phyloP scores from a whole-genome alignment of 768 basidiomycete species.

The Mycena maculata region DNA sequence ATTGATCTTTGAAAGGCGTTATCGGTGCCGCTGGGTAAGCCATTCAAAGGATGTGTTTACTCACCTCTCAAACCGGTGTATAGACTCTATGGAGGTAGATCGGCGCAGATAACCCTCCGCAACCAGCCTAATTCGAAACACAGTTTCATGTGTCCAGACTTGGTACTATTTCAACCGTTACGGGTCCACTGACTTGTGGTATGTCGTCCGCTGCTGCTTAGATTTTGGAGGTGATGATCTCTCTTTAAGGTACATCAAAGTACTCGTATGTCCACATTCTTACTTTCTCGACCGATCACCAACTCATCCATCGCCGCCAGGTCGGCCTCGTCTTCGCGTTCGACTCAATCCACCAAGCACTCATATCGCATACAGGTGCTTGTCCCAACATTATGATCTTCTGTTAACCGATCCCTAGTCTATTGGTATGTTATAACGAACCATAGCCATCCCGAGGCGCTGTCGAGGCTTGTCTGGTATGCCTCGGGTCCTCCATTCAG shows the following conservation, averaged over 20 bases:
- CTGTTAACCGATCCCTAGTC: constrained; percentile 45
- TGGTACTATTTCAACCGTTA: constrained; percentile 68
- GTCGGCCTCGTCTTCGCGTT: constrained; percentile 61
- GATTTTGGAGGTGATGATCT: constrained; percentile 43
- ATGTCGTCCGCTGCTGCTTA: constrained; percentile 30
- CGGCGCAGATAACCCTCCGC: background rate
- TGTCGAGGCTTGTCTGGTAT: constrained; percentile 61
- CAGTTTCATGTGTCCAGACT: constrained; percentile 68
- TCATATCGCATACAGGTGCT: constrained; percentile 65
- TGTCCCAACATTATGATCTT: background rate
- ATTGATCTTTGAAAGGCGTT: background rate
- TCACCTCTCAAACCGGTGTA: constrained; percentile 3
- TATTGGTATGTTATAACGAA: constrained; percentile 66
- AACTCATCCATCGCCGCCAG: constrained; percentile 37
- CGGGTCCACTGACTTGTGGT: constrained; percentile 20
- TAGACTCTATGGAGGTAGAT: constrained; percentile 66
- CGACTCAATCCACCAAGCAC: constrained; percentile 63
- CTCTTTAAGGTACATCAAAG: constrained; percentile 58
- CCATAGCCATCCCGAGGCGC: constrained; percentile 55
- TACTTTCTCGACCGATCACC: background rate
- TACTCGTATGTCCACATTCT: constrained; percentile 48
- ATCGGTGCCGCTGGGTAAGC: constrained; percentile 32
- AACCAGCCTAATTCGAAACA: background rate
- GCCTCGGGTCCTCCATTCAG: constrained; percentile 31
- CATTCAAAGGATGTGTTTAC: background rate